Evolutionary conservation across 129 eudicot species (phyloP), one percentile per base, ranked within the genome.

Genomic region (Chrysanthemum lavandulifolium): DNA sequence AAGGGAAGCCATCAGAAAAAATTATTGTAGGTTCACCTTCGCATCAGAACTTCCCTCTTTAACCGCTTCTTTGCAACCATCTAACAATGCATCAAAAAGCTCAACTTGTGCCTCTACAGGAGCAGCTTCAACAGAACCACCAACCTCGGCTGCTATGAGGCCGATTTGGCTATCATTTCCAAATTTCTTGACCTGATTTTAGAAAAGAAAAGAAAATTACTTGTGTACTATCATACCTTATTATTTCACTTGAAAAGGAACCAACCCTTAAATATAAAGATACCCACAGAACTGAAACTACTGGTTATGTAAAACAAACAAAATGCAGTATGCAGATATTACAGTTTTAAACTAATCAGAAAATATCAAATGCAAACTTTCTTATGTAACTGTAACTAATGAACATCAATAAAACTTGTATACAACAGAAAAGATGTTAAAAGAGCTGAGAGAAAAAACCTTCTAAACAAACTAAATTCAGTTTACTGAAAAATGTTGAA

Each of bases 41-140:
- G 94, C 83, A 14, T 95, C 96, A 61, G 76, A 55, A 65, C 31
- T 77, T 55, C 86, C 96, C 66, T 80, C 94, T 72, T 81, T 76
- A 72, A 86, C 86, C 8, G 97, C 96, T 77, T 90, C 99, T 80
- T 82, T 87, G 73, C 97, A 95, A 49, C 99, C 99, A 71, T 95
- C 95, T 73, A 95, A 62, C 57, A 95, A 80, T 18, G 91, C 88
- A 83, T 95, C 99, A 86, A 86, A 90, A 62, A 95, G 96, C 84
- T 95, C 99, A 72, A 95, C 75, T 69, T 95, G 99, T 43, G 94
- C 96, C 36, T 95, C 97, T n/a, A 75, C 80, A 13, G 97, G 86
- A 78, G 99, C 89, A 79, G 96, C 88, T 87, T 88, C 97, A 81
- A 95, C 78, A 61, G 83, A 72, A 49, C 99, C 99, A 65, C 99